Conservation (phyloP, 2,329 filamentous ascomycete genomes). For the Colletotrichum sidae region DNA sequence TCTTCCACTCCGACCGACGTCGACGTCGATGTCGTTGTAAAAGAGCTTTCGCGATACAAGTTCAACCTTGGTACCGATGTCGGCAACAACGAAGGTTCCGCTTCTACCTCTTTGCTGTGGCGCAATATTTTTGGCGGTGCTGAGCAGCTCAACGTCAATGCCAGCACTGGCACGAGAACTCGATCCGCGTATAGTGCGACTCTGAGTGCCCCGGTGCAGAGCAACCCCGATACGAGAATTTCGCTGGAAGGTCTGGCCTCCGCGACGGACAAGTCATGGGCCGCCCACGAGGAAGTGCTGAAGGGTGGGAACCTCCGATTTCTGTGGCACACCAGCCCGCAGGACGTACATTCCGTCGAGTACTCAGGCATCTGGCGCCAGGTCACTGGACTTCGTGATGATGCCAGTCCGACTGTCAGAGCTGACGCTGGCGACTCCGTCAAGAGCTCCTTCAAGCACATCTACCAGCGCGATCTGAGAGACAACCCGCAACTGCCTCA, state of each 20-base stretch:
- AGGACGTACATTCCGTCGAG: conserved; percentile 78
- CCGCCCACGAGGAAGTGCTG: conserved; percentile 90
- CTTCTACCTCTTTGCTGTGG: conserved; percentile 87
- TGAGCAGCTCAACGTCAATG: conserved; percentile 88
- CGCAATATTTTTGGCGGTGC: conserved; percentile 96
- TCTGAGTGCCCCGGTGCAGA: conserved; percentile 81
- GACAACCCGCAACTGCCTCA: conserved; percentile 89
- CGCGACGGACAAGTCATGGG: conserved; percentile 90
- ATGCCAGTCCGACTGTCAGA: conserved; percentile 84
- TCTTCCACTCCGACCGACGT: conserved; percentile 81
- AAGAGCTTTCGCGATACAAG: conserved; percentile 84
- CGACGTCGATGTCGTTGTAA: conserved; percentile 84
- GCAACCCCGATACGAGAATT: conserved; percentile 83
- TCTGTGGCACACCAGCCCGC: conserved; percentile 68
- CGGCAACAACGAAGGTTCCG: conserved; percentile 93
- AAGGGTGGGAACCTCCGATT: conserved; percentile 83
- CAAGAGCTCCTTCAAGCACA: conserved; percentile 88
- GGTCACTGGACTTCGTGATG: conserved; percentile 79
- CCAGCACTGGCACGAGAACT: conserved; percentile 89
- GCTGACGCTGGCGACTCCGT: conserved; percentile 89
- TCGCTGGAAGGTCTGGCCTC: conserved; percentile 86
- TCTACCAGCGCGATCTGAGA: conserved; percentile 82
- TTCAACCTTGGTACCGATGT: conserved; percentile 96
- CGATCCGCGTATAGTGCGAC: conserved; percentile 90
- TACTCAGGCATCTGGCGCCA: conserved; percentile 91